These are phyloP conservation scores for Globisporangium splendens DNA, from an alignment of 352 stramenopile species.

Conservation along the genomic window DNA sequence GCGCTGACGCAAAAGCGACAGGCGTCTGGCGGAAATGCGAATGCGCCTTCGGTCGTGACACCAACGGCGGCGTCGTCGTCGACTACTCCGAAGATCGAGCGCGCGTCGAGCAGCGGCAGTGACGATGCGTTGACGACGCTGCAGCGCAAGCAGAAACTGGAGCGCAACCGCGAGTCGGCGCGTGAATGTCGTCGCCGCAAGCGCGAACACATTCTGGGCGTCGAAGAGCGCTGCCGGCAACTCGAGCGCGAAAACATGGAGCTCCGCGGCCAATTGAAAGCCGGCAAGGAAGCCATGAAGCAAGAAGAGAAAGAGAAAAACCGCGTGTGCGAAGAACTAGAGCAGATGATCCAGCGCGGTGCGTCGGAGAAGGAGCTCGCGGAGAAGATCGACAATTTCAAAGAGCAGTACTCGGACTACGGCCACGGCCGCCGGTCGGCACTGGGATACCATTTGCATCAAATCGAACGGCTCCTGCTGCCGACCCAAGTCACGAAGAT, in stretches of 20 bases:
- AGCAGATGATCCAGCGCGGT: constrained; percentile 78
- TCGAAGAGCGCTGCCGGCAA: constrained; percentile 76
- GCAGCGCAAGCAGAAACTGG: constrained; percentile 83
- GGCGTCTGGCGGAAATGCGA: constrained; percentile 8
- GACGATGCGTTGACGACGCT: constrained; percentile 39
- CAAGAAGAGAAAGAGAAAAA: constrained; percentile 86
- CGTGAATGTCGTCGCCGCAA: constrained; percentile 90
- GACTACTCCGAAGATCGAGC: constrained; percentile 49
- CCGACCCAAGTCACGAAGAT: constrained; percentile 94
- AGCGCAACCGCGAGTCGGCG: constrained; percentile 90
- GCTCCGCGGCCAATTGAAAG: constrained; percentile 86
- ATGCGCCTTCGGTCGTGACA: constrained; percentile 1
- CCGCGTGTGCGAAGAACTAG: constrained; percentile 75
- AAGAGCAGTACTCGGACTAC: constrained; percentile 92
- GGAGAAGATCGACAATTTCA: constrained; percentile 95
- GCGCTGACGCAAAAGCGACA: constrained; percentile 63
- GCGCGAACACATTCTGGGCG: constrained; percentile 74
- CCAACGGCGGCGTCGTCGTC: constrained; percentile 2
- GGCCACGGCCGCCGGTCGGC: constrained; percentile 86
- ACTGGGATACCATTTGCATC: constrained; percentile 89
- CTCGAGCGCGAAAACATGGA: constrained; percentile 92
- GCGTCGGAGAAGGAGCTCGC: constrained; percentile 87
- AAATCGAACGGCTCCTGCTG: constrained; percentile 92
- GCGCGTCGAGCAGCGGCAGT: constrained; percentile 50
- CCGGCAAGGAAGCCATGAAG: constrained; percentile 83